Conservation (phyloP, 306 rosid species). For the Vigna reflexopilosa region DNA sequence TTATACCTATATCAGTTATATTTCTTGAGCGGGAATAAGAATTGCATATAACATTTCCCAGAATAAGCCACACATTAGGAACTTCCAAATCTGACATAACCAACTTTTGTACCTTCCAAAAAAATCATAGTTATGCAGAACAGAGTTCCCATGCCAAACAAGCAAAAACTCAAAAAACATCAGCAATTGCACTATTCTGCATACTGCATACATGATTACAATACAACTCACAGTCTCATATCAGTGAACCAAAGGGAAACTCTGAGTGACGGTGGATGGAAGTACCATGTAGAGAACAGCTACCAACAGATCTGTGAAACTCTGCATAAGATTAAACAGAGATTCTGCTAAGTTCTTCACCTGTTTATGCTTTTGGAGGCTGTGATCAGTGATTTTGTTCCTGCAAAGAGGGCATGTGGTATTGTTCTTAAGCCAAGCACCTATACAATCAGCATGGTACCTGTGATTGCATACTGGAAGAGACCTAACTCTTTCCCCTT, state of each 20-base stretch:
- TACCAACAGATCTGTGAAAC: constrained; percentile 34
- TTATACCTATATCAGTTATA: neutral
- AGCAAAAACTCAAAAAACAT: no score
- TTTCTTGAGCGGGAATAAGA: neutral
- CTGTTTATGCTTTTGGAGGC: neutral
- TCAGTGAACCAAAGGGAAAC: constrained; percentile 44
- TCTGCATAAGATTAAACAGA: constrained; percentile 11
- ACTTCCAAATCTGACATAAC: neutral
- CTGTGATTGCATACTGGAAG: constrained; percentile 47
- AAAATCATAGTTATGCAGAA: no score
- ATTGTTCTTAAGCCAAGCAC: constrained; percentile 50
- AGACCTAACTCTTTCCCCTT: constrained; percentile 34
- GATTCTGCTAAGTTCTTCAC: constrained; percentile 28
- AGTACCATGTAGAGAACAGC: constrained; percentile 26
- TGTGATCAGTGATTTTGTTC: constrained; percentile 35
- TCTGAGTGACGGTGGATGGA: constrained; percentile 33
- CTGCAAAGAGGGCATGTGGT: constrained; percentile 57
- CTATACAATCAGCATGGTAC: constrained; percentile 49
- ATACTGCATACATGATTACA: no score
- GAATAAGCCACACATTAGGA: neutral
- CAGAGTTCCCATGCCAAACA: no score
- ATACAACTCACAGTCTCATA: neutral
- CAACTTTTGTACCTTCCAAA: neutral
- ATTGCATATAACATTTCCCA: neutral
- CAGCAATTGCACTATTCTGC: no score